Evolutionary conservation across 2,329 filamentous ascomycete species (phyloP), one percentile per base, ranked within the genome.

Genomic region (Colletotrichum theobromicola): DNA sequence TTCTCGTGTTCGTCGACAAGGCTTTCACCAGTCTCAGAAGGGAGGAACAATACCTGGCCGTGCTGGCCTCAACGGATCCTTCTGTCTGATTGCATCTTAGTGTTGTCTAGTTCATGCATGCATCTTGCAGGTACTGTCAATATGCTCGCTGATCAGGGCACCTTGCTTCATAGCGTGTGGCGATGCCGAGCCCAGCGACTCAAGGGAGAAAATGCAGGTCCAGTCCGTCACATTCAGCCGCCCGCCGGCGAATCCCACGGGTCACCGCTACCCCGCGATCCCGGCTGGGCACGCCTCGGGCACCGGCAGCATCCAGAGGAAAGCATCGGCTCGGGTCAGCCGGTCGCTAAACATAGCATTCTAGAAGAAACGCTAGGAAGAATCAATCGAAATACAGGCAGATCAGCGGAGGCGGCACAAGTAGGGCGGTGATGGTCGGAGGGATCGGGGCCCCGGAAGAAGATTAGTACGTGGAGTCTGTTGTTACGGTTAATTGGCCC

Each of bases 341-440:
- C n/a, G 34, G 28, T 26, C 15, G 30, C 67, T 71, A 74, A 71
- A 57, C 42, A 46, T 66, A 57, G 61, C 24, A 21, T 62, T 35
- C 8, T 62, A 37, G 53, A 61, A 66, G 60, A 60, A 63, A 50
- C 55, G 53, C 60, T 70, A 74, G 61, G 16, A 16, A 34, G 16
- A 30, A 74, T 65, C 18, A 24, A 66, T 66, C 53, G 37, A 61
- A 55, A 55, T 61, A 30, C 24, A 66, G 32, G 53, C 46, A 74
- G 61, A 66, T 74, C 67, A 66, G 61, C 72, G 37, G 61, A 57
- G 58, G 60, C 32, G 67, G 61, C 30, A 74, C 26, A 30, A 30
- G 37, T 37, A 30, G 53, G 42, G 55, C 67, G 37, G 67, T 32
- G 61, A 50, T 15, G 32, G 53, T 62, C 62, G 67, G 61, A 15